Conservation (phyloP, 139 green algal species). For the Micractinium conductrix region DNA sequence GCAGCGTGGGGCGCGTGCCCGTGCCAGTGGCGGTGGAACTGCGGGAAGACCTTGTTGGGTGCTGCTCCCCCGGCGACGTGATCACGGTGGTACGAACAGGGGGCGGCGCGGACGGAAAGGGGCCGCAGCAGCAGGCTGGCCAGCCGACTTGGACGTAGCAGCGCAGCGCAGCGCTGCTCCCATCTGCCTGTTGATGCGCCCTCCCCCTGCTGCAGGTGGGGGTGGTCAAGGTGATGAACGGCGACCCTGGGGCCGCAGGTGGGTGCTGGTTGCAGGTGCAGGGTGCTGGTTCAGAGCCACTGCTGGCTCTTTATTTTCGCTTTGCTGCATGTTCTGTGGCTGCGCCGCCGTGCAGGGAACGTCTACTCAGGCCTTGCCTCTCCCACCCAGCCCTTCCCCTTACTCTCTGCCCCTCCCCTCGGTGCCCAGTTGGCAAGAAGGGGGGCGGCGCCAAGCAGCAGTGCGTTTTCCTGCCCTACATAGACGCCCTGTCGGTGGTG, state of each 20-base stretch:
- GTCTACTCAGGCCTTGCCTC: no score
- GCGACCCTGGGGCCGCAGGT: constrained; percentile 5
- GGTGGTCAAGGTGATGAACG: constrained; percentile 73
- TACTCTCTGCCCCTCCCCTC: neutral
- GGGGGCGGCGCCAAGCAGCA: constrained; percentile 52
- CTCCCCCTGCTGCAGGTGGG: no score
- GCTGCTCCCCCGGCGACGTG: constrained; percentile 77
- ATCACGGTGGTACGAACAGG: constrained; percentile 82
- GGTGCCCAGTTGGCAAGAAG: constrained; percentile 50
- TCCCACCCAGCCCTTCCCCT: neutral
- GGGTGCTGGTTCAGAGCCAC: no score
- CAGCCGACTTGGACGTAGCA: no score
- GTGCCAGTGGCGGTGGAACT: constrained; percentile 86
- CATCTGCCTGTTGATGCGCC: no score
- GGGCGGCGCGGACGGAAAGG: no score
- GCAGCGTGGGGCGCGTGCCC: constrained; percentile 61
- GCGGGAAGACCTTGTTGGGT: constrained; percentile 80
- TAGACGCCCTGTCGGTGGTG: constrained; percentile 87
- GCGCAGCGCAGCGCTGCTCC: no score
- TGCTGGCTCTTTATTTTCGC: no score
- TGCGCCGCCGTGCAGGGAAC: no score
- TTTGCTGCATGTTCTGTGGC: no score
- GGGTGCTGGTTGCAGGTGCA: neutral
- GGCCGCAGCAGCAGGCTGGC: no score
- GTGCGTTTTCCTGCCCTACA: constrained; percentile 89